Conservation (phyloP, 306 rosid species). For the Canavalia ensiformis region DNA sequence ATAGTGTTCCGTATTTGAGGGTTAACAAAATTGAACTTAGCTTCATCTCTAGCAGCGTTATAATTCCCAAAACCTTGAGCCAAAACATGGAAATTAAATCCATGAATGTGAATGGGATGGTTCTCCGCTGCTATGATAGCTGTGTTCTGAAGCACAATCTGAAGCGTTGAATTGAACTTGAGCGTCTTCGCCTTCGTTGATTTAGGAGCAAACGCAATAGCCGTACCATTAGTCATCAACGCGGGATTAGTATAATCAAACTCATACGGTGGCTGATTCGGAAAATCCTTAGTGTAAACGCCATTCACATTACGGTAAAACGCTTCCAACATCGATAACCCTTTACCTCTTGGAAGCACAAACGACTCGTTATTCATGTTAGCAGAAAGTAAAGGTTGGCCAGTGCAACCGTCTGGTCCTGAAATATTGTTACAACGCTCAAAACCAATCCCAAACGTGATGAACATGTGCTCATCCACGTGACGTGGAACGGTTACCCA, state of each 20-base stretch:
- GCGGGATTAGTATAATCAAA: constrained; percentile 55
- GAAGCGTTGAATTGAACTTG: constrained; percentile 65
- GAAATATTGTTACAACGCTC: constrained; percentile 36
- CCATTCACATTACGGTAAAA: constrained; percentile 37
- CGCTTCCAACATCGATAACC: constrained; percentile 63
- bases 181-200: constrained; percentile 67
- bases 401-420: constrained; percentile 7
- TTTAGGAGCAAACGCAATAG: constrained; percentile 51
- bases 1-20: constrained; percentile 73
- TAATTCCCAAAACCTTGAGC: constrained; percentile 79
- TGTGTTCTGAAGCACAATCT: constrained; percentile 68
- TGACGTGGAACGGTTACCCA: constrained; percentile 62
- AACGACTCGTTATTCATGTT: constrained; percentile 84
- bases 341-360: constrained; percentile 46
- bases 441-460: constrained; percentile 53
- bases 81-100: constrained; percentile 68
- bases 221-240: background rate
- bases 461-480: constrained; percentile 65
- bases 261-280: constrained; percentile 48
- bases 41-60: constrained; percentile 43
- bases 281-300: constrained; percentile 64
- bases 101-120: constrained; percentile 75
- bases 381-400: constrained; percentile 50
- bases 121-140: constrained; percentile 51
- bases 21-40: constrained; percentile 60